Percentiles rank a stretch among this genome's conserved stretches.
Evolutionary conservation across 257 asterid genomes (phyloP).

Genomic region (Lithospermum erythrorhizon): DNA sequence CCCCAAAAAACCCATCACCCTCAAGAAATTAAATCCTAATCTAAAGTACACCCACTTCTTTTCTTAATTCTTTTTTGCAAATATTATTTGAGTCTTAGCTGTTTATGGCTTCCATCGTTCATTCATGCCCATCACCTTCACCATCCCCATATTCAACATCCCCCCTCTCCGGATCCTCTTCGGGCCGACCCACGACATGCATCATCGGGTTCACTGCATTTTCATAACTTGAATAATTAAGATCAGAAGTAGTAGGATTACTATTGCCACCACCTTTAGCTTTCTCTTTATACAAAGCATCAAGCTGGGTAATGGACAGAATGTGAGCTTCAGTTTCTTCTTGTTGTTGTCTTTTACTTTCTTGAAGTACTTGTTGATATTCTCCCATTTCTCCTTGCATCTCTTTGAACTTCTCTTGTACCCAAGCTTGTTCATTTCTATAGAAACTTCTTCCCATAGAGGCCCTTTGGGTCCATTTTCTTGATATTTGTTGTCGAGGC

Average conservation of each 20-base stretch:
- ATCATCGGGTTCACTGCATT: constrained; percentile 16
- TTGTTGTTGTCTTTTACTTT: constrained; percentile 85
- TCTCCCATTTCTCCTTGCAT: constrained; percentile 99
- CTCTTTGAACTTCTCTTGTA: constrained; percentile 70
- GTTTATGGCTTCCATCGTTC: not conserved
- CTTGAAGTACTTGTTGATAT: constrained; percentile 87
- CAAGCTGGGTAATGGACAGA: constrained; percentile 84
- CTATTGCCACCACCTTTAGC: constrained; percentile 12
- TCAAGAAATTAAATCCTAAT: not conserved
- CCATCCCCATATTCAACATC: constrained; percentile 22
- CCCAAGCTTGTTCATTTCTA: constrained; percentile 55
- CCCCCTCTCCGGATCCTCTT: constrained; percentile 29
- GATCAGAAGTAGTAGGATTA: not conserved
- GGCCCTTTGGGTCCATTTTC: constrained; percentile 91
- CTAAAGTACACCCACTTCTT: not conserved
- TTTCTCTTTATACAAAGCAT: constrained; percentile 61
- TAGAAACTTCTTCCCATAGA: constrained; percentile 84
- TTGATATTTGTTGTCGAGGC: constrained; percentile 61
- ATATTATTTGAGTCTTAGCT: too few species aligned
- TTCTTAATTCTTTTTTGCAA: not conserved
- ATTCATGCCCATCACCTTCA: constrained; percentile 31
- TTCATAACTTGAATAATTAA: not conserved
- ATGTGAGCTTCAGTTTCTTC: constrained; percentile 59
- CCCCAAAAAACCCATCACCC: not conserved
- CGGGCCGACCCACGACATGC: constrained; percentile 85